Evolutionary conservation across 2,329 filamentous ascomycete species (phyloP).

Genomic region (Hymenoscyphus albidus): DNA sequence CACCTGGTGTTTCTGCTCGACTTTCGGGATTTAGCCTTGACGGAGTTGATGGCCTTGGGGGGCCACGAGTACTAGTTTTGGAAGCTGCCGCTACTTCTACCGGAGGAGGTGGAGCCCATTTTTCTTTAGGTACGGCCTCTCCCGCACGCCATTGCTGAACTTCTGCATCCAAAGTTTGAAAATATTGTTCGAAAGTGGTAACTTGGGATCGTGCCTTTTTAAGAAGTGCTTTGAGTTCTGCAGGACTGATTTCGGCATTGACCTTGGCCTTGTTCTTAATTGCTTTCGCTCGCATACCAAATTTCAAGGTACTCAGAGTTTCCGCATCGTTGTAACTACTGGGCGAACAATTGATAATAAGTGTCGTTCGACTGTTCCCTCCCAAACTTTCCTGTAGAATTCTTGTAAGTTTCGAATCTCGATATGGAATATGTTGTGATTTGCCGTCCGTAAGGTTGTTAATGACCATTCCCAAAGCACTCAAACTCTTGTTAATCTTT

Average conservation of each 20-base stretch:
- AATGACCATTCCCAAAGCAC: slow-evolving; percentile 97
- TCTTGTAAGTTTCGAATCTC: slow-evolving; percentile 95
- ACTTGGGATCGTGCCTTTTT: slow-evolving; percentile 90
- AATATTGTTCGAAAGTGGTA: slow-evolving; percentile 83
- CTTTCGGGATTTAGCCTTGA: slow-evolving; percentile 54
- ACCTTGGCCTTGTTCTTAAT: slow-evolving; percentile 99
- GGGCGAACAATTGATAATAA: slow-evolving; percentile 99
- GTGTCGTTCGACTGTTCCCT: slow-evolving; percentile 95
- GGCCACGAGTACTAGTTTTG: slow-evolving; percentile 41
- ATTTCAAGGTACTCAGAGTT: slow-evolving; percentile 85
- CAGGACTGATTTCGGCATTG: slow-evolving; percentile 93
- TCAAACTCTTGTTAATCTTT: slow-evolving; percentile 99
- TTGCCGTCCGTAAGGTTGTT: slow-evolving; percentile 95
- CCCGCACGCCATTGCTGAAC: slow-evolving; percentile 83
- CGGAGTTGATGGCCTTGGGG: slow-evolving; percentile 55
- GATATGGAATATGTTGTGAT: slow-evolving; percentile 92
- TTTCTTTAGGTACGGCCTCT: slow-evolving; percentile 83
- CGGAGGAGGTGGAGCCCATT: slow-evolving; percentile 67
- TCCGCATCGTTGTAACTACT: slow-evolving; percentile 97
- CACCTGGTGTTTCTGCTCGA: slow-evolving; percentile 57
- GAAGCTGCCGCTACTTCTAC: slow-evolving; percentile 51
- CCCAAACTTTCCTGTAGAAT: slow-evolving; percentile 96
- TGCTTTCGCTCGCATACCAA: slow-evolving; percentile 93
- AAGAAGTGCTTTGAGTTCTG: slow-evolving; percentile 88
- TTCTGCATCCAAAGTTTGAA: slow-evolving; percentile 78